phyloP scores from a whole-genome alignment of 345 rosid genomes.

The Brassica carinata region DNA sequence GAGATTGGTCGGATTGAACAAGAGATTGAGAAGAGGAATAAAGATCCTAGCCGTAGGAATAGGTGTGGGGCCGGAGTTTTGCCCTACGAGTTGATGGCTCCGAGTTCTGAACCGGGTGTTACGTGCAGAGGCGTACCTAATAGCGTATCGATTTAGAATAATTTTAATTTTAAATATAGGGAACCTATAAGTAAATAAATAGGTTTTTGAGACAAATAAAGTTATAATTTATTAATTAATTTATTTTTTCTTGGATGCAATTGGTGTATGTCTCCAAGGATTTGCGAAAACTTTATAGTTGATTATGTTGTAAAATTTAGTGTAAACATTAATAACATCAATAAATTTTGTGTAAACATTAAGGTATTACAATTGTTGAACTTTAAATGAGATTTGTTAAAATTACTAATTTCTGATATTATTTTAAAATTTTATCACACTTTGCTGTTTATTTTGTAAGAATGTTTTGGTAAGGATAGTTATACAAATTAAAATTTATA shows the following conservation, averaged over 20 bases:
- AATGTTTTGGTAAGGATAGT: neutral
- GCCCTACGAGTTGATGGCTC: conserved; percentile 87
- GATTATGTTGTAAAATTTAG: neutral
- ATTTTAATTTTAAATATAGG: neutral
- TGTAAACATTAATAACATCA: neutral
- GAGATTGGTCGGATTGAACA: conserved; percentile 75
- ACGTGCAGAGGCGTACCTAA: conserved; percentile 98
- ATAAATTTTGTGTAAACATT: neutral
- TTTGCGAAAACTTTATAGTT: neutral
- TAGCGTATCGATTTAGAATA: conserved; percentile 72
- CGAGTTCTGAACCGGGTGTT: conserved; percentile 92
- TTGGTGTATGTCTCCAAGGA: neutral
- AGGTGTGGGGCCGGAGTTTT: conserved; percentile 97
- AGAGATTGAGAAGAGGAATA: conserved; percentile 82
- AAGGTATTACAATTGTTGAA: neutral
- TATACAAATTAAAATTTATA: neutral
- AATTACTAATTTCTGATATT: neutral
- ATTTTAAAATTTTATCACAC: neutral
- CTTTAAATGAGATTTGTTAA: neutral
- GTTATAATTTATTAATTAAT: neutral
- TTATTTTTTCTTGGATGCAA: neutral
- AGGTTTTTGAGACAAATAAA: neutral
- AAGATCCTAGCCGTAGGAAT: conserved; percentile 59
- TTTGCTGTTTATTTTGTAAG: neutral
- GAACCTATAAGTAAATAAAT: neutral